Evolutionary conservation across 1,139 yeast species (phyloP).

Genomic region (Suhomyces guaymorum): DNA sequence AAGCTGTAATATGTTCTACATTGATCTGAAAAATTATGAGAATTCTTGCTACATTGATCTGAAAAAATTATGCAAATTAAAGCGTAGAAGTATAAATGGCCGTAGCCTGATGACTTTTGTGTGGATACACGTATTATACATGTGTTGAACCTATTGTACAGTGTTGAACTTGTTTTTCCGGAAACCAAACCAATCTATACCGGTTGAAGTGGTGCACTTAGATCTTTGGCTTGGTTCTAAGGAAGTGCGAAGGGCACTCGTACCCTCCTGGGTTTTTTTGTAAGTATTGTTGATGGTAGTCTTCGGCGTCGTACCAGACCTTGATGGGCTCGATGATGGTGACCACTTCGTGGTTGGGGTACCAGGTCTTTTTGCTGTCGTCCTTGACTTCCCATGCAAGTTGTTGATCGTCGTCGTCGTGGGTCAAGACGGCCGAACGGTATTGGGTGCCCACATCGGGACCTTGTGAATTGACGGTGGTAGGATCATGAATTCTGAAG

Average conservation of each 20-base stretch:
- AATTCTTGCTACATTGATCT: too few relatives aligned
- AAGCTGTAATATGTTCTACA: too few relatives aligned
- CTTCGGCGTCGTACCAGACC: slow-evolving; percentile 89
- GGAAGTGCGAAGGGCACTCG: slow-evolving; percentile 83
- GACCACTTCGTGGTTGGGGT: slow-evolving; percentile 47
- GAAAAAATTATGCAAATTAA: too few relatives aligned
- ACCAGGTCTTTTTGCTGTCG: slow-evolving; percentile 41
- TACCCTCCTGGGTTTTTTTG: slow-evolving; percentile 80
- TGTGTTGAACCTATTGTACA: slow-evolving; percentile 13
- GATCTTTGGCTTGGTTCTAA: slow-evolving; percentile 27
- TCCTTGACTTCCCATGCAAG: slow-evolving; percentile 32
- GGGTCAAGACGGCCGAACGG: slow-evolving; percentile 73
- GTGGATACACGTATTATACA: slow-evolving; percentile 14
- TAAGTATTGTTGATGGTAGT: slow-evolving; percentile 83
- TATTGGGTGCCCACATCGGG: slow-evolving; percentile 84
- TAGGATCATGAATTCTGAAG: slow-evolving; percentile 88
- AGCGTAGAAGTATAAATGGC: too few relatives aligned
- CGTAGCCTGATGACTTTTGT: too few relatives aligned
- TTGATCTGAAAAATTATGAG: too few relatives aligned
- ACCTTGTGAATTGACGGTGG: slow-evolving; percentile 66
- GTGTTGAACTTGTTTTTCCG: slow-evolving; percentile 10
- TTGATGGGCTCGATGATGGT: slow-evolving; percentile 70
- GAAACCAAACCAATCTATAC: slow-evolving; percentile 2
- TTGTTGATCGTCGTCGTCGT: slow-evolving; percentile 44
- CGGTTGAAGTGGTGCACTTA: slow-evolving; percentile 7